Evolutionary conservation across 1,139 yeast genomes (phyloP).

Genomic region (Blastobotrys illinoisensis): DNA sequence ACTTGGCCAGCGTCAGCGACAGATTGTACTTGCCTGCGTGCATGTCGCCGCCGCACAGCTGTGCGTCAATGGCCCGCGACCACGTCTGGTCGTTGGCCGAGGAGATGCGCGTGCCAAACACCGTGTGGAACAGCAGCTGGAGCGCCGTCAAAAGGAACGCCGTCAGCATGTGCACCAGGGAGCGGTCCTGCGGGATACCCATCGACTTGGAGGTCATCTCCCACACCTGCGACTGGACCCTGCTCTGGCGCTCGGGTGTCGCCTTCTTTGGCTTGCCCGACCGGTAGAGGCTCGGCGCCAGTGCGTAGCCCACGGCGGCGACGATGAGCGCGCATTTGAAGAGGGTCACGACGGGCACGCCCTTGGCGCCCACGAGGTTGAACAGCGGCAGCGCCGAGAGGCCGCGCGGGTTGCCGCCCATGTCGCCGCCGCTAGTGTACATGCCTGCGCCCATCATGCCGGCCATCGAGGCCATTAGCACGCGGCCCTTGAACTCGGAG

Average conservation of each 20-base stretch:
- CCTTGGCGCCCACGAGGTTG: constrained; percentile 14
- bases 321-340: constrained; percentile 27
- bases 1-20: constrained; percentile 27
- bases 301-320: constrained; percentile 29
- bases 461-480: constrained; percentile 36
- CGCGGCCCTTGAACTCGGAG: constrained; percentile 7
- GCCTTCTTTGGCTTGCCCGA: constrained; percentile 6
- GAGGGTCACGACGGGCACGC: constrained; percentile 16
- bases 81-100: constrained; percentile 4
- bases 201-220: constrained; percentile 10
- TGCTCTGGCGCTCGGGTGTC: constrained; percentile 6
- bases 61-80: constrained; percentile 34
- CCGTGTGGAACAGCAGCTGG: neutral
- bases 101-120: constrained; percentile 2
- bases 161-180: neutral
- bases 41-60: constrained; percentile 36
- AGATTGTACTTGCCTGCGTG: constrained; percentile 24
- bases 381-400: constrained; percentile 25
- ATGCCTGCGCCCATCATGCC: constrained; percentile 36
- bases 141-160: neutral
- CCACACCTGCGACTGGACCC: constrained; percentile 13
- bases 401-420: constrained; percentile 26
- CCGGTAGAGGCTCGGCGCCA: constrained; percentile 12
- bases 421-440: constrained; percentile 22
- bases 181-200: constrained; percentile 6